Evolutionary conservation across 345 rosid species (phyloP), one percentile per base, ranked within the genome.

Genomic region (Limnanthes douglasii): DNA sequence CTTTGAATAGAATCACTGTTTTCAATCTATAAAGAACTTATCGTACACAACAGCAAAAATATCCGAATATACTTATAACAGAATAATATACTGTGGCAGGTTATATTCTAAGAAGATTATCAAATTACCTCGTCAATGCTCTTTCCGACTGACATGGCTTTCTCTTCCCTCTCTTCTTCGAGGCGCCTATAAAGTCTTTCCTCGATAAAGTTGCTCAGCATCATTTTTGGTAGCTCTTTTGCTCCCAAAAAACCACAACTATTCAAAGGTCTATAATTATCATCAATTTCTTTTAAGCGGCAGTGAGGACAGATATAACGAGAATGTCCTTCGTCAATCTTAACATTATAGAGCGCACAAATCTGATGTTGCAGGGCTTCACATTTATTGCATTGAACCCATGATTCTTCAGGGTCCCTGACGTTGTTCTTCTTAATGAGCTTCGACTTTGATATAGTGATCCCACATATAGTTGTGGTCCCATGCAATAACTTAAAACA

Each of bases 351-450:
- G 13, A 75, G 72, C 41, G 69, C 73, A 60, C 85, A 75, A 47
- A 68, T 71, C 43, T 65, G 69, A 49, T 75, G 85, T 50, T 75
- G 85, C 85, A 75, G 71, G 20, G 34, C 32, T 30, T 49, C 29
- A 31, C 79, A 75, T 57, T 54, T 59, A 44, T 50, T 65, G 44
- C 85, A 75, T 23, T 38, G 60, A 44, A 71, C 76, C 76, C 76
- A 75, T 80, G 68, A 65, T 42, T 75, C 85, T 30, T 39, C 37
- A 15, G 5, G 3, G 42, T 63, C 66, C 19, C 50, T 63, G 16
- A 43, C 31, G 15, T 68, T 75, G 30, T 50, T 60, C 45, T 1
- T 57, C 24, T 54, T 55, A 11, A 16, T 25, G 40, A 75, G 42
- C 9, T 60, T 53, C 15, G 36, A 47, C 53, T 53, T 75, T 22